A percentile compares a stretch with the other conserved stretches of the same genome.
Evolutionary conservation across 2,329 filamentous ascomycete species (phyloP).

Genomic region (Pseudocercospora cruenta): DNA sequence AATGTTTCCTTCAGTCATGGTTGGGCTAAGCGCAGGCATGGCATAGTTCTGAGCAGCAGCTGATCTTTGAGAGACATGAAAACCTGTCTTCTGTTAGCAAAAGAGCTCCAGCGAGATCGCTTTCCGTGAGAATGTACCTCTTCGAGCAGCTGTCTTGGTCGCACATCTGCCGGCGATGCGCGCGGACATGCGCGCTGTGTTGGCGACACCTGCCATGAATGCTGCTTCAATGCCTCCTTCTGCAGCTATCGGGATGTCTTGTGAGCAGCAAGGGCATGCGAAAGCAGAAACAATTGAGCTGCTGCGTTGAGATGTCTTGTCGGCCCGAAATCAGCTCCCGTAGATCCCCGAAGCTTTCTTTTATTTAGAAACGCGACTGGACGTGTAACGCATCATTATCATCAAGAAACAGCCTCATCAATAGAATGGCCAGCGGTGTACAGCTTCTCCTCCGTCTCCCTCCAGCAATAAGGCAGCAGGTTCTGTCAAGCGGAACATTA

Average conservation of each 20-base stretch:
- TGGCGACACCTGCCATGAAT: slow-evolving; percentile 37
- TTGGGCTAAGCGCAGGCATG: slow-evolving; percentile 89
- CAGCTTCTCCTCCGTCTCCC: slow-evolving; percentile 29
- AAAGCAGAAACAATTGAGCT: slow-evolving; percentile 8
- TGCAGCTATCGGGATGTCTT: slow-evolving; percentile 2
- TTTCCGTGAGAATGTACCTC: slow-evolving; percentile 28
- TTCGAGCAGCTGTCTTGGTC: slow-evolving; percentile 27
- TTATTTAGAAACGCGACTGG: slow-evolving; percentile 14
- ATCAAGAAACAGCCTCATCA: not conserved
- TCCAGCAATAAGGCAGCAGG: slow-evolving; percentile 25
- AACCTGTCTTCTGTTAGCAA: slow-evolving; percentile 28
- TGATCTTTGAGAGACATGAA: slow-evolving; percentile 32
- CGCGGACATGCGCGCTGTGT: slow-evolving; percentile 34
- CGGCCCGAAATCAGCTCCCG: slow-evolving; percentile 15
- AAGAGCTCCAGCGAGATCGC: not conserved
- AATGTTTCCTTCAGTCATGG: slow-evolving; percentile 93
- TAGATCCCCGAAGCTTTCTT: slow-evolving; percentile 2
- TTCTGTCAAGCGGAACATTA: slow-evolving; percentile 10
- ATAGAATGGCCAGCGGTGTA: slow-evolving; percentile 20
- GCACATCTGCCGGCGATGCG: slow-evolving; percentile 36
- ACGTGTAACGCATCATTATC: slow-evolving; percentile 13
- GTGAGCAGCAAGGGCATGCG: slow-evolving; percentile 20
- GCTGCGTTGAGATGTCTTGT: slow-evolving; percentile 11
- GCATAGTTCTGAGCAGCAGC: slow-evolving; percentile 83
- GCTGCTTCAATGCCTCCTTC: not conserved